Percentiles rank a stretch among this genome's conserved stretches.
Evolutionary conservation across 352 stramenopile species (phyloP).

Genomic region (Phytopythium litorale): DNA sequence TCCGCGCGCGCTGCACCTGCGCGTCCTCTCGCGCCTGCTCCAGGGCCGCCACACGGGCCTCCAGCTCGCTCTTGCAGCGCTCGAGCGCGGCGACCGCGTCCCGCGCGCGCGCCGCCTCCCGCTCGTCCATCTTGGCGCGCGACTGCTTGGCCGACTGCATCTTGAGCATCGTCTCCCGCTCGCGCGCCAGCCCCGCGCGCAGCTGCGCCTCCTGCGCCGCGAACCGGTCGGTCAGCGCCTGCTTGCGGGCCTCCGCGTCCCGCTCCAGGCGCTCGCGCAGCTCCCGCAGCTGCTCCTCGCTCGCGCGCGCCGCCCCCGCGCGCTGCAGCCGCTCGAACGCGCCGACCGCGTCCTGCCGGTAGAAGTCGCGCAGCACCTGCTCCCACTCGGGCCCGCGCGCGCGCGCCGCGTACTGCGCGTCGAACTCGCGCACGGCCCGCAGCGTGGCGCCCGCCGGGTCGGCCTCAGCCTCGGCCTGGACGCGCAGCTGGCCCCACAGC

Average conservation of each 20-base stretch:
- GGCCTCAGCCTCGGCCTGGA: constrained; percentile 1
- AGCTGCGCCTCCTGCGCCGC: constrained; percentile 61
- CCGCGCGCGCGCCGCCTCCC: constrained; percentile 43
- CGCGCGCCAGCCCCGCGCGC: constrained; percentile 44
- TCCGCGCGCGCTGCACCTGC: constrained; percentile 22
- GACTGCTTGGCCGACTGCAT: constrained; percentile 49
- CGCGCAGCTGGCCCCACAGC: constrained; percentile 39
- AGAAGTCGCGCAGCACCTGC: constrained; percentile 51
- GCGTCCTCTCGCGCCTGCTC: constrained; percentile 39
- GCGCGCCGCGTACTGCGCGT: constrained; percentile 35
- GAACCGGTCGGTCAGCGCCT: constrained; percentile 59
- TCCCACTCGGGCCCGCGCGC: constrained; percentile 51
- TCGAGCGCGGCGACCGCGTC: constrained; percentile 40
- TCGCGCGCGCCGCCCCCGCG: constrained; percentile 46
- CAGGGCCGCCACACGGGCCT: constrained; percentile 38
- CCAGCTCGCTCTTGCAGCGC: constrained; percentile 33
- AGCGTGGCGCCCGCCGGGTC: constrained; percentile 25
- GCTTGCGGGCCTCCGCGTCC: constrained; percentile 60
- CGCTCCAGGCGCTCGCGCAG: constrained; percentile 49
- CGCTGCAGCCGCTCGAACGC: constrained; percentile 53
- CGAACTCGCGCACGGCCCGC: constrained; percentile 47
- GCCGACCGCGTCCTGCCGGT: constrained; percentile 46
- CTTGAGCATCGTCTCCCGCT: constrained; percentile 72
- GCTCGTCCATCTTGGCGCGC: constrained; percentile 64
- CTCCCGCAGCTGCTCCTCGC: constrained; percentile 43